Conservation (phyloP, 495 filamentous ascomycete genomes). For the Cercophora sp. region DNA sequence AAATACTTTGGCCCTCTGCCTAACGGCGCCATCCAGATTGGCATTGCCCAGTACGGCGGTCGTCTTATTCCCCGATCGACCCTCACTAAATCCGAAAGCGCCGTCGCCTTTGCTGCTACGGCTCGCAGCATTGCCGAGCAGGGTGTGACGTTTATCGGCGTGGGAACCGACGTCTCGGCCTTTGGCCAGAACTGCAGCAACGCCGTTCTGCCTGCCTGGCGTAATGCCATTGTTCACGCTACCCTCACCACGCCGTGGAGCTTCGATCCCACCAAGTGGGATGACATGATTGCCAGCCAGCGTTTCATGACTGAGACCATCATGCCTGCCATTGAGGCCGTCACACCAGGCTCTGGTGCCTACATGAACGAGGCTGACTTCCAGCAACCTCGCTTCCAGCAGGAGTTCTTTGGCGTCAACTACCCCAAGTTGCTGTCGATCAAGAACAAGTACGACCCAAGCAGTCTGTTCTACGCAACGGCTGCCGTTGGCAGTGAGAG, state of each 20-base stretch:
- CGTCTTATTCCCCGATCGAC: slow-evolving; percentile 56
- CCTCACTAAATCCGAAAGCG: slow-evolving; percentile 28
- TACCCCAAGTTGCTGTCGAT: slow-evolving; percentile 40
- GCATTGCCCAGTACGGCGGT: slow-evolving; percentile 53
- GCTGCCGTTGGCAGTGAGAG: slow-evolving; percentile 44
- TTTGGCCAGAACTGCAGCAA: slow-evolving; percentile 32
- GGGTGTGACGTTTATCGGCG: slow-evolving; percentile 36
- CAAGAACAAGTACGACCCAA: slow-evolving; percentile 53
- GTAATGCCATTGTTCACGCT: slow-evolving; percentile 23
- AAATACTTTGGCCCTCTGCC: slow-evolving; percentile 40
- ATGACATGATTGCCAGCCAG: slow-evolving; percentile 22
- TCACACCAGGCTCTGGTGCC: slow-evolving; percentile 34
- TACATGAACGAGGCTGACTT: slow-evolving; percentile 51
- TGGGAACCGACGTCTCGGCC: slow-evolving; percentile 29
- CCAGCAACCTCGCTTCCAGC: slow-evolving; percentile 48
- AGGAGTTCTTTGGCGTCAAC: slow-evolving; percentile 48
- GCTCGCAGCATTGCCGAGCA: slow-evolving; percentile 37
- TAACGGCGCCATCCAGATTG: slow-evolving; percentile 40
- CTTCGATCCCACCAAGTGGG: slow-evolving; percentile 22
- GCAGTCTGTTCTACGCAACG: slow-evolving; percentile 46
- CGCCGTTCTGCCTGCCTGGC: slow-evolving; percentile 50
- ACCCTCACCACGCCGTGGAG: slow-evolving; percentile 24
- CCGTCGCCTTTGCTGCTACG: slow-evolving; percentile 33
- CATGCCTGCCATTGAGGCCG: slow-evolving; percentile 30
- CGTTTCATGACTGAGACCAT: slow-evolving; percentile 30